A percentile compares a stretch with the other conserved stretches of the same genome.
Evolutionary conservation across 1,284 basidiomycete genomes (phyloP).

Genomic region (Sporisorium iseilematis-ciliati): DNA sequence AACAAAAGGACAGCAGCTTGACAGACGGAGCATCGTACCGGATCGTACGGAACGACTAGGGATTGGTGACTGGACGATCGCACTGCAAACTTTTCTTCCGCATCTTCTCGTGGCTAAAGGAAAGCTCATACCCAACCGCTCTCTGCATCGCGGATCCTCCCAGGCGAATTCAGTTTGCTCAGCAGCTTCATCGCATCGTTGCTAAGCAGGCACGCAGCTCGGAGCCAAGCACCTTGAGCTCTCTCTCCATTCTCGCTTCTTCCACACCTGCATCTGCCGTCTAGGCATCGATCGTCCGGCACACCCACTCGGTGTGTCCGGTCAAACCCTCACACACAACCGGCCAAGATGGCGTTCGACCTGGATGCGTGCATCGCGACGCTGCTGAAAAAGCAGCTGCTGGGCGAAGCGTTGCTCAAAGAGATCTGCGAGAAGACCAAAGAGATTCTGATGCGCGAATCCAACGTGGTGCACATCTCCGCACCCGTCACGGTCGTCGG

Average conservation of each 20-base stretch:
- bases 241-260: background rate
- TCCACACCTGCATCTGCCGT: background rate
- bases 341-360: constrained; percentile 64
- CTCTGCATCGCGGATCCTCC: too few species aligned
- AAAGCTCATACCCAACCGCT: too few species aligned
- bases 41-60: background rate
- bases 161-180: too few species aligned
- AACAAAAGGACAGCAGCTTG: constrained; percentile 2
- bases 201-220: too few species aligned
- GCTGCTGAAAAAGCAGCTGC: constrained; percentile 68
- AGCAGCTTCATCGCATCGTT: too few species aligned
- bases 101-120: background rate
- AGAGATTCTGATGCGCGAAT: constrained; percentile 93
- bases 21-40: background rate
- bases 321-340: background rate
- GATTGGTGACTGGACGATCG: background rate
- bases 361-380: constrained; percentile 69
- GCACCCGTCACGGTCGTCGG: constrained; percentile 99
- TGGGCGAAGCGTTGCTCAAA: constrained; percentile 65
- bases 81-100: background rate
- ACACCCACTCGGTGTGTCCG: background rate
- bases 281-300: background rate
- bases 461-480: constrained; percentile 96
- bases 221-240: too few species aligned
- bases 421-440: constrained; percentile 70